These are phyloP conservation scores for Lippia alba DNA, from an alignment of 305 asterid genomes.

Conservation along the genomic window DNA sequence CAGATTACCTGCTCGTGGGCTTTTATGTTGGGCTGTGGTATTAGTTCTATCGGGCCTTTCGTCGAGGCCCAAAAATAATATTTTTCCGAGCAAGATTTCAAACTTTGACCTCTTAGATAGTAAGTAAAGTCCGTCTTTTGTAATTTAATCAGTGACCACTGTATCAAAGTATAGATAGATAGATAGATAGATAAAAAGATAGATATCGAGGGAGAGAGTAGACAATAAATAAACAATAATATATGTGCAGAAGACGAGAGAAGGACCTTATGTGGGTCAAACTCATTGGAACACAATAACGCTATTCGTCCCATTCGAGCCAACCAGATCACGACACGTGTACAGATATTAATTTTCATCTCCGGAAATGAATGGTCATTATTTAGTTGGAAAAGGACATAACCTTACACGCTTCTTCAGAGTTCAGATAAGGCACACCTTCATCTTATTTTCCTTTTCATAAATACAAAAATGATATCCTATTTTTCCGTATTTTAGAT, in stretches of 20 bases:
- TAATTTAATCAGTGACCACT: neutral
- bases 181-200: no score
- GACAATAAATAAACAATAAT: slow-evolving; percentile 1
- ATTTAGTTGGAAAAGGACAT: neutral
- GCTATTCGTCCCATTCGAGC: neutral
- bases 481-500: no score
- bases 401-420: neutral
- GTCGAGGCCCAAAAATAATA: no score
- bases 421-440: neutral
- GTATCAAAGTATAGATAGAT: neutral
- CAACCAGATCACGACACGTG: slow-evolving; percentile 7
- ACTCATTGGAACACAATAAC: neutral
- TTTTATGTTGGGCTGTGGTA: no score
- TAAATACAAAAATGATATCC: no score
- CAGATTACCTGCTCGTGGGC: no score
- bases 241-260: neutral
- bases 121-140: no score
- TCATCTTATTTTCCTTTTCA: no score
- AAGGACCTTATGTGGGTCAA: slow-evolving; percentile 21
- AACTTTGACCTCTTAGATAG: no score
- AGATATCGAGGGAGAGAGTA: no score
- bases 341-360: neutral
- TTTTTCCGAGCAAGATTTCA: no score
- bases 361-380: neutral
- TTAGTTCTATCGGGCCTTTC: no score